Conservation (phyloP, 208 protist genomes). For the Borovskyia barvae region DNA sequence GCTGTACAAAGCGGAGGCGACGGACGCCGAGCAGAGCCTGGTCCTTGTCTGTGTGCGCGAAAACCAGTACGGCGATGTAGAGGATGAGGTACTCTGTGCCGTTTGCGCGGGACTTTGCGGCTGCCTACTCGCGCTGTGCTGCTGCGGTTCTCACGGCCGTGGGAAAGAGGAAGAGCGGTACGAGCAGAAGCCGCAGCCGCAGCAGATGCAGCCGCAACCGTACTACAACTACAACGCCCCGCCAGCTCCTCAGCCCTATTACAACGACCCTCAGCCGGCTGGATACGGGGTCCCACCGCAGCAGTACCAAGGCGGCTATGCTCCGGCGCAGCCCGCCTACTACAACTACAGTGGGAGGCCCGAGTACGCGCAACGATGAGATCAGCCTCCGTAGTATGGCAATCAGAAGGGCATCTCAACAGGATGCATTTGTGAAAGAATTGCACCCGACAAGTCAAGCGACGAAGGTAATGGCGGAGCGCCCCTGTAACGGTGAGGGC, state of each 20-base stretch:
- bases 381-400: slow-evolving; percentile 7
- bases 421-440: too few species aligned
- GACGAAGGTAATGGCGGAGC: too few species aligned
- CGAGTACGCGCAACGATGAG: neutral
- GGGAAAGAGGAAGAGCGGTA: neutral
- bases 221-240: slow-evolving; percentile 5
- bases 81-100: slow-evolving; percentile 7
- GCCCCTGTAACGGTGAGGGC: too few species aligned
- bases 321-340: slow-evolving; percentile 21
- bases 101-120: slow-evolving; percentile 11
- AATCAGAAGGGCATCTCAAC: too few species aligned
- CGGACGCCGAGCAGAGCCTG: slow-evolving; percentile 4
- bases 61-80: slow-evolving; percentile 8
- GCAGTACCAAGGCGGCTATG: slow-evolving; percentile 6
- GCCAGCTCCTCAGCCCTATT: slow-evolving; percentile 19
- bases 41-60: slow-evolving; percentile 18
- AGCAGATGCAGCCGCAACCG: slow-evolving; percentile 15
- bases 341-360: slow-evolving; percentile 27
- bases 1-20: neutral
- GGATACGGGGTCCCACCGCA: slow-evolving; percentile 22
- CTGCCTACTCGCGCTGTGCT: slow-evolving; percentile 16
- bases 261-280: slow-evolving; percentile 7
- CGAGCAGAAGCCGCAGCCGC: slow-evolving; percentile 3
- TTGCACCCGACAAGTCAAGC: too few species aligned
- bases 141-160: too few species aligned